These are phyloP conservation scores for Cutaneotrichosporon sp. DNA, from an alignment of 1,284 basidiomycete genomes.

Conservation along the genomic window DNA sequence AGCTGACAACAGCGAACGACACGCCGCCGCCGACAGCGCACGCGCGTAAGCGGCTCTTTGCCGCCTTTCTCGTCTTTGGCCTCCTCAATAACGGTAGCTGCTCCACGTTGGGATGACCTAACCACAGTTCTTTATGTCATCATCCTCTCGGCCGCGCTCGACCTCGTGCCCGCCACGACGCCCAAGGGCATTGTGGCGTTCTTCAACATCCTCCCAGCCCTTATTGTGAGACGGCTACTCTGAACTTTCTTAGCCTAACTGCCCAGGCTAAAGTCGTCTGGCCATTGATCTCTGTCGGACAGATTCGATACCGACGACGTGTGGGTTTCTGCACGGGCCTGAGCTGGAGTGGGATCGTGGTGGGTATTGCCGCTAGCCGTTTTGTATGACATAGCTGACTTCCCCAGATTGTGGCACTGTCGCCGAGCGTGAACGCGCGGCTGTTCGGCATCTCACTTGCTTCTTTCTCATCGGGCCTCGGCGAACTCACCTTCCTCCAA, in stretches of 20 bases:
- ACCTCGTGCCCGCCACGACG: slow-evolving; percentile 81
- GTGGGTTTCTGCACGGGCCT: slow-evolving; percentile 68
- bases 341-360: slow-evolving; percentile 75
- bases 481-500: slow-evolving; percentile 92
- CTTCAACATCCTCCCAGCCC: slow-evolving; percentile 77
- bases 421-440: slow-evolving; percentile 62
- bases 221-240: slow-evolving; percentile 44
- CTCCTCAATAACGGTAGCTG: slow-evolving; percentile 46
- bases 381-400: not conserved
- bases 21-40: not conserved
- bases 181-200: slow-evolving; percentile 87
- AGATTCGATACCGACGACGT: slow-evolving; percentile 69
- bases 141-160: slow-evolving; percentile 89
- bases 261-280: slow-evolving; percentile 74
- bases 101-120: not conserved
- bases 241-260: slow-evolving; percentile 20
- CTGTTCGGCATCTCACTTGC: slow-evolving; percentile 83
- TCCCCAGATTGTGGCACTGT: slow-evolving; percentile 74
- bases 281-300: slow-evolving; percentile 82
- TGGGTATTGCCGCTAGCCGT: slow-evolving; percentile 40
- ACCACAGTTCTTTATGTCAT: slow-evolving; percentile 81
- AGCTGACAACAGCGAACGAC: slow-evolving; percentile 6
- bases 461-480: slow-evolving; percentile 85
- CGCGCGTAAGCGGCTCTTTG: slow-evolving; percentile 26
- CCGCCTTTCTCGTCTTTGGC: slow-evolving; percentile 44